Conservation (phyloP, 257 asterid species). For the Thymus quinquecostatus region DNA sequence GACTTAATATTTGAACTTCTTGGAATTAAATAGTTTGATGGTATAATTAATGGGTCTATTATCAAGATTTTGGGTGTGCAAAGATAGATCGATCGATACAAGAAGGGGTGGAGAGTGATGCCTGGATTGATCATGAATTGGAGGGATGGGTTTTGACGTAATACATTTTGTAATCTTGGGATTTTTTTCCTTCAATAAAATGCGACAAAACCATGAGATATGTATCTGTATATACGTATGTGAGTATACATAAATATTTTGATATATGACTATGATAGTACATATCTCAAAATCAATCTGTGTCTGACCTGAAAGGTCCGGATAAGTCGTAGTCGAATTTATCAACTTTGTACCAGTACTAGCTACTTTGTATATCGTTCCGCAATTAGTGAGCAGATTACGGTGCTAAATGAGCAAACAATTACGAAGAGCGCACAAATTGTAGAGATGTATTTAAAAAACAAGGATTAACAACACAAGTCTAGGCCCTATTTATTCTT, state of each 20-base stretch:
- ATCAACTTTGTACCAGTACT: conserved; percentile 18
- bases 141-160: conserved; percentile 27
- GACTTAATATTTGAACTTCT: not conserved
- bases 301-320: too few species aligned
- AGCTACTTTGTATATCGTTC: not conserved
- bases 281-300: conserved; percentile 24
- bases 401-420: too few species aligned
- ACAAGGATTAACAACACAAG: too few species aligned
- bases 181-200: not conserved
- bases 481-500: too few species aligned
- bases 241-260: too few species aligned
- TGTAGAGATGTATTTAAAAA: too few species aligned
- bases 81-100: not conserved
- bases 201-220: not conserved
- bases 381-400: too few species aligned
- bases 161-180: not conserved
- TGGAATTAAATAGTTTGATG: not conserved
- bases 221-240: not conserved
- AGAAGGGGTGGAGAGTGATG: conserved; percentile 24
- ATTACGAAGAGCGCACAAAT: too few species aligned
- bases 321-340: conserved; percentile 8
- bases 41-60: not conserved
- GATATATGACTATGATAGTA: not conserved
- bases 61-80: not conserved
- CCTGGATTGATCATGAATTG: conserved; percentile 24